These are phyloP conservation scores for Aspergillus eucalypticola DNA, from an alignment of 2,329 filamentous ascomycete species.

Conservation along the genomic window DNA sequence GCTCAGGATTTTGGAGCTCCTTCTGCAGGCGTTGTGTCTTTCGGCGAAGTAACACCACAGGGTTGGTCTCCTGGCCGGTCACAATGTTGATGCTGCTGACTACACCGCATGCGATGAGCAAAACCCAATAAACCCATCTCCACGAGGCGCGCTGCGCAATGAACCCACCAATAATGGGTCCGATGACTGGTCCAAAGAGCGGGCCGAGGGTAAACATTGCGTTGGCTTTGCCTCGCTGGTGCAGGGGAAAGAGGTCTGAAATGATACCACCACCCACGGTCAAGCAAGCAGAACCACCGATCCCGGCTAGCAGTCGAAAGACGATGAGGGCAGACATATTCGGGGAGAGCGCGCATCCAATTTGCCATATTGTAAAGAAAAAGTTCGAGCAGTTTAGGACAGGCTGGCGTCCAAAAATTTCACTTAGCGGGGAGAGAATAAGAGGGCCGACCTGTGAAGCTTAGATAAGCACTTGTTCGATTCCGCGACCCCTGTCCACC, in stretches of 20 bases:
- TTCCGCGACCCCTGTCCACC: no score
- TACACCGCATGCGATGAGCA: slow-evolving; percentile 29
- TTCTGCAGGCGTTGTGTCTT: slow-evolving; percentile 7
- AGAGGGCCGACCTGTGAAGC: slow-evolving; percentile 54
- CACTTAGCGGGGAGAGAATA: slow-evolving; percentile 64
- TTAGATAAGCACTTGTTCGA: no score
- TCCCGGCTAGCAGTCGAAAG: slow-evolving; percentile 10
- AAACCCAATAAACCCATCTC: slow-evolving; percentile 58
- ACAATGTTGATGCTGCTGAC: slow-evolving; percentile 4
- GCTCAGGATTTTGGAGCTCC: slow-evolving; percentile 7
- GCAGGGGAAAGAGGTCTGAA: slow-evolving; percentile 22
- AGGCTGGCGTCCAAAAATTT: slow-evolving; percentile 59
- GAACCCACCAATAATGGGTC: slow-evolving; percentile 55
- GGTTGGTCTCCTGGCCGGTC: slow-evolving; percentile 14
- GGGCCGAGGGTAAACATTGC: slow-evolving; percentile 7
- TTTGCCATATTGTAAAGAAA: slow-evolving; percentile 32
- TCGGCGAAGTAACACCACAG: slow-evolving; percentile 4
- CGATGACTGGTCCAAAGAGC: slow-evolving; percentile 41
- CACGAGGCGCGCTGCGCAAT: slow-evolving; percentile 51
- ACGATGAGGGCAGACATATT: slow-evolving; percentile 12
- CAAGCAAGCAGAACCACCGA: slow-evolving; percentile 9
- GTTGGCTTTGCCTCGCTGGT: slow-evolving; percentile 8
- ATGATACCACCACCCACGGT: slow-evolving; percentile 13
- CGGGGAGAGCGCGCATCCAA: slow-evolving; percentile 13
- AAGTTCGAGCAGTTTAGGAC: slow-evolving; percentile 51